Conservation (phyloP, 176 grass and related monocot species). For the Tillandsia fasciculata region DNA sequence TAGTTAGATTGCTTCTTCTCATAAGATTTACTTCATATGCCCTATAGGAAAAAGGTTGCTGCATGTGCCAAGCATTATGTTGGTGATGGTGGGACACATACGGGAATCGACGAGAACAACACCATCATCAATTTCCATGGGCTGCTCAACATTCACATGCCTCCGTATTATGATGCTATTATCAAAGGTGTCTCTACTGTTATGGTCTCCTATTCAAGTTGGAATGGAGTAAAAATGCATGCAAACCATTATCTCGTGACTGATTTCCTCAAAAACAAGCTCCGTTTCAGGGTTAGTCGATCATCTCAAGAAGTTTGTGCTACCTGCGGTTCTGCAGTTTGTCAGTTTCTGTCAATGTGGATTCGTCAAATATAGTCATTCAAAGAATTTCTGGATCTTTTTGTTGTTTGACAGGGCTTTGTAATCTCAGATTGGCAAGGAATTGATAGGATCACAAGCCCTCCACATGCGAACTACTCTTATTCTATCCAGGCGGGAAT, state of each 20-base stretch:
- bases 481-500: conserved; percentile 21
- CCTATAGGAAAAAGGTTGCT: conserved; percentile 13
- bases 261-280: conserved; percentile 21
- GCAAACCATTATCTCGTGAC: conserved; percentile 7
- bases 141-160: conserved; percentile 16
- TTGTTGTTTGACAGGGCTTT: conserved; percentile 26
- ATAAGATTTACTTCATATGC: neutral
- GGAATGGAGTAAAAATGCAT: conserved; percentile 31
- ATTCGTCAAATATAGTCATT: neutral
- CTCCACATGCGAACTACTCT: conserved; percentile 17
- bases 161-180: conserved; percentile 18
- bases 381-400: conserved; percentile 15
- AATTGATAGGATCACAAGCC: conserved; percentile 25
- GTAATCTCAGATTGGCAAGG: conserved; percentile 18
- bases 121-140: conserved; percentile 8
- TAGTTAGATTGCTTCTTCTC: neutral
- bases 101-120: conserved; percentile 20
- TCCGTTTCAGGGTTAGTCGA: conserved; percentile 22
- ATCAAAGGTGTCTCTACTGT: conserved; percentile 22
- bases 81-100: conserved; percentile 18
- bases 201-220: conserved; percentile 29
- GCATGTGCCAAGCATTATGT: conserved; percentile 19
- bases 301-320: neutral
- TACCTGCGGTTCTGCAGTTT: neutral
- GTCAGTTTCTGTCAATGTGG: neutral